Base-by-base conservation (phyloP, 192 early-diverging fungal genomes). In the Funneliformis mosseae region DNA sequence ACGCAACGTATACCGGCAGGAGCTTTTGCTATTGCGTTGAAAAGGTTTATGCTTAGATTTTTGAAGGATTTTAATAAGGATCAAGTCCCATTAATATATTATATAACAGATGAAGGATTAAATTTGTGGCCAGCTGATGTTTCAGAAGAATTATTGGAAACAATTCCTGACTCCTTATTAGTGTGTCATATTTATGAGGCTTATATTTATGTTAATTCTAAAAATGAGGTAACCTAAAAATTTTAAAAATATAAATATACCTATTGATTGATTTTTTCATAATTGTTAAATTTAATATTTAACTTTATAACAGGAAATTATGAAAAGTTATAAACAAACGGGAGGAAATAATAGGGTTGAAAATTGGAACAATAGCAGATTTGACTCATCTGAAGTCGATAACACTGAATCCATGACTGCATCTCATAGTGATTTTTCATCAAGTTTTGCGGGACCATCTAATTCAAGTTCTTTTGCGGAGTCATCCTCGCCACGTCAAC, bases 31-130 rank as follows among this genome's bases (percentile, higher is more conserved):
- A 70, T 21, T 11, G 61, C 77, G 11, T 70, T 79, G 77, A 79
- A 70, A 39, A 14, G 80, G 27, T 81, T 81, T 77, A 76, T 76
- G 55, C 25, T 63, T 64, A 46, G 80, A 46, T 76, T 61, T n/a
- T 23, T 81, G 8, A 33, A 33, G 33, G 39, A 42, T 14, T 27
- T 41, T 23, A 45, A 8, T 62, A 41, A 55, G 9, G n/a, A 27
- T 11, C 42, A 73, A 43, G 10, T 39, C 25, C 38, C 14, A 43
- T 38, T 76, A 25, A 33, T 16, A 10, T 8, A 18, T 77, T 66
- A 46, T 16, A 27, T 76, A 48, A 25, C 16, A 42, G 43, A 50
- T 64, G 60, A 41, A 33, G 25, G 33, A 39, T 41, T 50, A 78
- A 45, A 73, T 39, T 73, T 43, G 62, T 68, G 78, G 66, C 73